Evolutionary conservation across 192 early-diverging fungal species (phyloP).

Genomic region (Coemansia sp.): DNA sequence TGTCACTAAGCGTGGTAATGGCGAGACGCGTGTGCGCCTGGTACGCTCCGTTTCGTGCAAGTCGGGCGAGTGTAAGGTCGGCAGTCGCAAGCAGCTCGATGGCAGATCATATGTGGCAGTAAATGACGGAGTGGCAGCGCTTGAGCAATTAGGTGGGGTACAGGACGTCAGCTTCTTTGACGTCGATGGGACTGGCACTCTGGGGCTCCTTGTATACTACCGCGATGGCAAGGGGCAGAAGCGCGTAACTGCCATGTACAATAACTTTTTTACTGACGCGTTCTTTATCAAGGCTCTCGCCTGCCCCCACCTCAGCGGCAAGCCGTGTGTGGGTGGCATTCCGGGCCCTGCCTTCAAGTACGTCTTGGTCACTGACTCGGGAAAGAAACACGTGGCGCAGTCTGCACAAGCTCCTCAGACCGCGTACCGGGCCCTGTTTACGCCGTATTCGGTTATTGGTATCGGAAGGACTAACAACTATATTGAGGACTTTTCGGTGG

Average conservation of each 20-base stretch:
- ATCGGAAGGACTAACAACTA: conserved; percentile 96
- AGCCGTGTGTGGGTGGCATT: conserved; percentile 78
- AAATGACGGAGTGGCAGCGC: conserved; percentile 62
- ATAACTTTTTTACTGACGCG: conserved; percentile 93
- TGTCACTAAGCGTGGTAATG: conserved; percentile 48
- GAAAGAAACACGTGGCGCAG: conserved; percentile 75
- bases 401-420: conserved; percentile 81
- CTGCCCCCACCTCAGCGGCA: conserved; percentile 61
- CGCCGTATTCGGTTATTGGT: conserved; percentile 84
- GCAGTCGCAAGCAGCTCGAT: conserved; percentile 46
- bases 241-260: conserved; percentile 67
- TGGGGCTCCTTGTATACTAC: conserved; percentile 75
- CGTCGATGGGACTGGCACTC: conserved; percentile 83
- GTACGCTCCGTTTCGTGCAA: conserved; percentile 68
- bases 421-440: conserved; percentile 70
- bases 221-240: conserved; percentile 27
- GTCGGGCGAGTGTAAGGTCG: conserved; percentile 38
- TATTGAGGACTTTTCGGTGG: conserved; percentile 91
- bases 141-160: conserved; percentile 57
- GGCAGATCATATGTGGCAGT: conserved; percentile 69
- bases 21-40: conserved; percentile 62
- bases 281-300: conserved; percentile 87
- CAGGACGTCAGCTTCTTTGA: conserved; percentile 83
- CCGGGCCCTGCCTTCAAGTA: conserved; percentile 88
- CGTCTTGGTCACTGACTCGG: conserved; percentile 76